Evolutionary conservation across 257 asterid genomes (phyloP), one percentile per base, ranked within the genome.

Genomic region (Phtheirospermum japonicum): DNA sequence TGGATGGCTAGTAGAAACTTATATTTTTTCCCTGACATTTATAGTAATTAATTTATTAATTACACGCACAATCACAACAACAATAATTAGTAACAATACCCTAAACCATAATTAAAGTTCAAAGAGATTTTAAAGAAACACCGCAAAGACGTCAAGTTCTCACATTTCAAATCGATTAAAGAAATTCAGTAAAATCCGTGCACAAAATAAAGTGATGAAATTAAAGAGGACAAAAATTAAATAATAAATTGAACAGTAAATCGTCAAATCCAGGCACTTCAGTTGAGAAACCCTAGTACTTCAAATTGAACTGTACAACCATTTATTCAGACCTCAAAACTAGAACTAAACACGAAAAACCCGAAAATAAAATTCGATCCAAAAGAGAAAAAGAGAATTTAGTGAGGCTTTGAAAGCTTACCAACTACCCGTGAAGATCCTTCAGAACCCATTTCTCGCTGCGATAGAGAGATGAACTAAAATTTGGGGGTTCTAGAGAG

Each of bases 341-440:
- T 5, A 6, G 31, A 54, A 6, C 18, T 16, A 2, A 57, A 11
- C 36, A n/a, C n/a, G n/a, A n/a, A n/a, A n/a, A n/a, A n/a, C n/a
- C n/a, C n/a, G 28, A 63, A 33, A 67, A 20, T 37, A 7, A 13
- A 32, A 4, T 39, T 40, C 57, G 61, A 42, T 58, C 66, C 2
- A 56, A 37, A 30, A 40, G 19, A 40, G n/a, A 14, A 59, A 2
- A 34, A 0, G 17, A 17, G 1, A 28, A 18, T n/a, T 26, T 17
- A 40, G 63, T 16, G 14, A 6, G 53, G 26, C 10, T 23, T 66
- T 39, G 13, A 65, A 71, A 75, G 73, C 77, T 81, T 70, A 88
- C 96, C 94, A 14, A 85, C 87, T 69, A 88, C 87, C 33, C 57
- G 70, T 4, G 94, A 81, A 28, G 94, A 73, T 66, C 79, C 89